Conservation (phyloP, 331 rosid genomes). For the Phaseolus coccineus region DNA sequence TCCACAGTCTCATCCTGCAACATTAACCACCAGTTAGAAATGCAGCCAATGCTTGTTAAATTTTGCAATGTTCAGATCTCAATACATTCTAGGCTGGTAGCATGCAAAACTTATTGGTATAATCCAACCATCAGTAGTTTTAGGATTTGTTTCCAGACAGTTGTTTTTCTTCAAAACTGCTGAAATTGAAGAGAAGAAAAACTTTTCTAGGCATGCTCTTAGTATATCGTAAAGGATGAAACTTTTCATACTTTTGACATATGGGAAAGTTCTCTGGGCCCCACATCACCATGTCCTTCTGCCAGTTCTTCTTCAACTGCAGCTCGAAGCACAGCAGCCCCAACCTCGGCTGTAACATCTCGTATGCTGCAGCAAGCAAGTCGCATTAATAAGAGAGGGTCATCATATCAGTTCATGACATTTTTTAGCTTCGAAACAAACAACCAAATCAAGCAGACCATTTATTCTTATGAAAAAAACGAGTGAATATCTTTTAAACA, state of each 20-base stretch:
- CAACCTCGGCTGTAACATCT: constrained; percentile 84
- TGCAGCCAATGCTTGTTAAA: not conserved
- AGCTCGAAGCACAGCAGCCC: constrained; percentile 87
- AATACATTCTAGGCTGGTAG: constrained; percentile 7
- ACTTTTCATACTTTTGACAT: constrained; percentile 81
- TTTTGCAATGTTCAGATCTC: constrained; percentile 15
- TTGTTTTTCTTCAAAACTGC: too few species aligned
- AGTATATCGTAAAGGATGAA: not conserved
- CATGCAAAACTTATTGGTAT: constrained; percentile 13
- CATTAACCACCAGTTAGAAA: constrained; percentile 28
- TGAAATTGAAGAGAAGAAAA: too few species aligned
- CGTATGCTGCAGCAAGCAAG: constrained; percentile 72
- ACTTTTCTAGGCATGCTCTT: too few species aligned
- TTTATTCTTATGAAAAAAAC: not conserved
- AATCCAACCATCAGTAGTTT: constrained; percentile 13
- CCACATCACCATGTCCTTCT: constrained; percentile 82
- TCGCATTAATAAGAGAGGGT: constrained; percentile 32
- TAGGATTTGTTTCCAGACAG: too few species aligned
- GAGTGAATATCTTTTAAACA: not conserved
- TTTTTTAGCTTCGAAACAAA: constrained; percentile 10
- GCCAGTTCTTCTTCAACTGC: constrained; percentile 88
- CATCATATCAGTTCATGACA: constrained; percentile 26
- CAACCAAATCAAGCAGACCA: constrained; percentile 23
- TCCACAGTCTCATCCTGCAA: constrained; percentile 83
- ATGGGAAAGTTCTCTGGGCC: constrained; percentile 71